Percentiles rank a stretch among this genome's conserved stretches.
Evolutionary conservation across 352 stramenopile genomes (phyloP).

Genomic region (Pythium monospermum): DNA sequence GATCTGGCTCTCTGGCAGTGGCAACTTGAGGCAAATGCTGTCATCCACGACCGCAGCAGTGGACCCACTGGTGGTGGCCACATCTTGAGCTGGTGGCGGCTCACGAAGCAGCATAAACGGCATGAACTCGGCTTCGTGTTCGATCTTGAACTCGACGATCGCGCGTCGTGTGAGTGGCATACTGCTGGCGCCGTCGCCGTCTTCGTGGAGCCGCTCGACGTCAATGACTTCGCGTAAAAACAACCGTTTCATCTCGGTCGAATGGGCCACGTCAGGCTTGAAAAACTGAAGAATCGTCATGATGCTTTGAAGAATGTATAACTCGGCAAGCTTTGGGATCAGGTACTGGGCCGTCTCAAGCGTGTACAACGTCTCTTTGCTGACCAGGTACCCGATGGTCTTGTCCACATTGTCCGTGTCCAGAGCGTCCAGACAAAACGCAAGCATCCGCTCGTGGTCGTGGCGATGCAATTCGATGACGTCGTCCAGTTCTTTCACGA

Average conservation of each 20-base stretch:
- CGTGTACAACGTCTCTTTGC: constrained; percentile 44
- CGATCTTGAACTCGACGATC: constrained; percentile 56
- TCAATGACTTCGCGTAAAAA: constrained; percentile 72
- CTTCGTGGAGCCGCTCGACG: constrained; percentile 34
- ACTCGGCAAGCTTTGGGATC: constrained; percentile 54
- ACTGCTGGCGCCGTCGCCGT: constrained; percentile 18
- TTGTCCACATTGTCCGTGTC: constrained; percentile 69
- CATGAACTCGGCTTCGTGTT: constrained; percentile 67
- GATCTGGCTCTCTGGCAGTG: constrained; percentile 35
- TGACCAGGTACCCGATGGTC: constrained; percentile 54
- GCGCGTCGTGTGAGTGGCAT: constrained; percentile 35
- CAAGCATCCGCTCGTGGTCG: constrained; percentile 36
- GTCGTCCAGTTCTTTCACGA: constrained; percentile 71
- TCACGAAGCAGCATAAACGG: constrained; percentile 36
- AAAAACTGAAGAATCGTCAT: constrained; percentile 56
- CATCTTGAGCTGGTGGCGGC: constrained; percentile 1
- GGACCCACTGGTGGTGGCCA: background rate
- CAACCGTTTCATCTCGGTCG: constrained; percentile 39
- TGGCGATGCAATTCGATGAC: constrained; percentile 44
- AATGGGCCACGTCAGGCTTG: constrained; percentile 44
- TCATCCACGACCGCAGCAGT: constrained; percentile 11
- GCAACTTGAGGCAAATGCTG: constrained; percentile 41
- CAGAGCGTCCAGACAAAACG: constrained; percentile 51
- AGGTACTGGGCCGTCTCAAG: constrained; percentile 35
- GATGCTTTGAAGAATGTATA: constrained; percentile 45